phyloP scores from a whole-genome alignment of 305 asterid species.

The Nicotiana rustica region DNA sequence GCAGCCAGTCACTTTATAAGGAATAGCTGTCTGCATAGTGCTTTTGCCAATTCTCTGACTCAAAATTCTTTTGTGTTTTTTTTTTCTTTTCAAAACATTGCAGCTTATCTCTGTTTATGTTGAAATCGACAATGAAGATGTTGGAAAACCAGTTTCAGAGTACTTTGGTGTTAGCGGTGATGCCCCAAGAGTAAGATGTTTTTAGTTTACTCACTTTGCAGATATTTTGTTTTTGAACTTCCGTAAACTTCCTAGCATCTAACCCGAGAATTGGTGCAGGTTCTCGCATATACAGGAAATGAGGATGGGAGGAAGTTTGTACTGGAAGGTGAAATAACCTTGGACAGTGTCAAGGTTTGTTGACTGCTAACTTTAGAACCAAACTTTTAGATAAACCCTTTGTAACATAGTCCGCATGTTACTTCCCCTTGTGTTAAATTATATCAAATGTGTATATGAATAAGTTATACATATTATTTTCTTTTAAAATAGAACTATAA shows the following conservation, averaged over 20 bases:
- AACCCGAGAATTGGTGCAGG: slow-evolving; percentile 55
- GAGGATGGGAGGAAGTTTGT: slow-evolving; percentile 85
- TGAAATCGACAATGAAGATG: slow-evolving; percentile 79
- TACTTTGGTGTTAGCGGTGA: slow-evolving; percentile 81
- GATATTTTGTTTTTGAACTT: slow-evolving; percentile 5
- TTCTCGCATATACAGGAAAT: slow-evolving; percentile 91
- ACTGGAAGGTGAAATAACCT: slow-evolving; percentile 70
- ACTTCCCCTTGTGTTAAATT: slow-evolving; percentile 9
- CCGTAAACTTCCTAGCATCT: not conserved
- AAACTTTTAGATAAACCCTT: not conserved
- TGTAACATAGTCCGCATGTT: not conserved
- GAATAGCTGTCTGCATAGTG: not conserved
- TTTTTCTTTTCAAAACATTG: slow-evolving; percentile 27
- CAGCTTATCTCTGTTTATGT: slow-evolving; percentile 84
- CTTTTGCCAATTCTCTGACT: slow-evolving; percentile 9
- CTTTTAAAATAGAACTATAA: slow-evolving; percentile 14
- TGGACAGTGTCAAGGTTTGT: slow-evolving; percentile 70
- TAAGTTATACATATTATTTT: not conserved
- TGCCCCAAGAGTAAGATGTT: slow-evolving; percentile 62
- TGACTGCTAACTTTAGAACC: slow-evolving; percentile 25
- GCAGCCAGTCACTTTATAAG: not conserved
- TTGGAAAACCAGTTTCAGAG: slow-evolving; percentile 80
- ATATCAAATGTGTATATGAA: not conserved
- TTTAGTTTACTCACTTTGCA: not conserved
- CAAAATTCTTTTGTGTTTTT: not conserved